A percentile compares a stretch with the other conserved stretches of the same genome.
Evolutionary conservation across 2,329 filamentous ascomycete species (phyloP).

Genomic region (Trichophyton verrucosum): DNA sequence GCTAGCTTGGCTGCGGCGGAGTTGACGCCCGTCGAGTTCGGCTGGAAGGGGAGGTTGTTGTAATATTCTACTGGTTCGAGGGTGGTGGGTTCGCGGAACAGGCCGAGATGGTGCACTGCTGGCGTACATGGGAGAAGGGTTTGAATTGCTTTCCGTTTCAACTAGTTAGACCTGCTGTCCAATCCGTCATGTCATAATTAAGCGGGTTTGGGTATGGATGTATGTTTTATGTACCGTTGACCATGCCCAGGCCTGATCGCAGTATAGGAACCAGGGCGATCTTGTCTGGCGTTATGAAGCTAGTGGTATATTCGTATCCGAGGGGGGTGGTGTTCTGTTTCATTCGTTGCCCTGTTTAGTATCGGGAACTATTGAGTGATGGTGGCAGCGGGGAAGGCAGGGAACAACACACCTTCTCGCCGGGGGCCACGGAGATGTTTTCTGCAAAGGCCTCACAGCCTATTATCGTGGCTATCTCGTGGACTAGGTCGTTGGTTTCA

Average conservation of each 20-base stretch:
- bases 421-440: constrained; percentile 45
- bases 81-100: constrained; percentile 80
- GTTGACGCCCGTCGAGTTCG: constrained; percentile 24
- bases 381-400: not conserved
- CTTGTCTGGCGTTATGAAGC: constrained; percentile 49
- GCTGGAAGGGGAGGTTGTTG: constrained; percentile 72
- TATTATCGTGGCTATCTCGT: constrained; percentile 76
- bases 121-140: constrained; percentile 68
- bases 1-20: constrained; percentile 49
- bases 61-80: constrained; percentile 93
- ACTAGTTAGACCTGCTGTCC: not conserved
- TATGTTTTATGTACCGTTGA: constrained; percentile 48
- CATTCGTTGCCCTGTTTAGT: not conserved
- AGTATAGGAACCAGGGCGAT: constrained; percentile 84
- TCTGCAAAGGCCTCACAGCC: constrained; percentile 66
- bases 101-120: constrained; percentile 82
- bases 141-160: constrained; percentile 50
- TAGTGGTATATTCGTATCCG: constrained; percentile 59
- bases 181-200: not conserved
- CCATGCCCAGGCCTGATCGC: constrained; percentile 83
- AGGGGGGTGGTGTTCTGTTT: constrained; percentile 60
- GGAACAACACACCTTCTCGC: constrained; percentile 49
- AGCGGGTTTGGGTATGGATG: not conserved
- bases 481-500: constrained; percentile 68
- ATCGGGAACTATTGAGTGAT: not conserved